Base-by-base conservation (phyloP, 176 grass and related monocot species). In the Luzula sylvatica region DNA sequence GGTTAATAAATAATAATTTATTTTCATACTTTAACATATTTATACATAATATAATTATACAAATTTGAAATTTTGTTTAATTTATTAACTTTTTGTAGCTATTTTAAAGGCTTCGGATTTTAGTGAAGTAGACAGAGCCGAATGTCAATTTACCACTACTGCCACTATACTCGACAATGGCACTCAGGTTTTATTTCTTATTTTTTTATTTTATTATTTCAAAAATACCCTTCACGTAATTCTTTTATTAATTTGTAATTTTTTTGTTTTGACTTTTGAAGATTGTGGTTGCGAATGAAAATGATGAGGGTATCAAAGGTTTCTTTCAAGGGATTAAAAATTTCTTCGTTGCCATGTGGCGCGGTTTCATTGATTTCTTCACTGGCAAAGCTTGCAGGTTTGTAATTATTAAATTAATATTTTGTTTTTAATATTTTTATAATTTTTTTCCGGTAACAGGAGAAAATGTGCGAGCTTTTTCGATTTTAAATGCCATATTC, bases 51-150 rank as follows among this genome's bases (percentile, higher is more conserved):
- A 22, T 73, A 39, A 38, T 32, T 11, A 20, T 3, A 46, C 58
- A 56, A 75, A n/a, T n/a, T n/a, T 43, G 48, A 26, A 23, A 3
- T 28, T 53, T 77, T 43, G 20, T 3, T 52, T 15, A 67, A 43
- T 75, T 60, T 24, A 8, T 49, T 30, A 9, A 35, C n/a, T n/a
- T 26, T 48, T 50, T 63, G 61, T 61, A 96, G 90, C 84, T 49
- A 96, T 96, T 76, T 61, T 96, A 23, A 96, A 96, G 65, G 81
- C 19, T 20, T 79, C 84, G 14, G 77, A 96, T 72, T 96, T 72
- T 49, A 65, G 50, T 71, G 77, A 86, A 69, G 38, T 74, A 49
- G 90, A 95, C 44, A 65, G 67, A 65, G 74, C 65, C 56, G 74
- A 88, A 30, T 86, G 80, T 51, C 71, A 79, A 38, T 82, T 89